Evolutionary conservation across 257 asterid genomes (phyloP).

Genomic region (Striga asiatica): DNA sequence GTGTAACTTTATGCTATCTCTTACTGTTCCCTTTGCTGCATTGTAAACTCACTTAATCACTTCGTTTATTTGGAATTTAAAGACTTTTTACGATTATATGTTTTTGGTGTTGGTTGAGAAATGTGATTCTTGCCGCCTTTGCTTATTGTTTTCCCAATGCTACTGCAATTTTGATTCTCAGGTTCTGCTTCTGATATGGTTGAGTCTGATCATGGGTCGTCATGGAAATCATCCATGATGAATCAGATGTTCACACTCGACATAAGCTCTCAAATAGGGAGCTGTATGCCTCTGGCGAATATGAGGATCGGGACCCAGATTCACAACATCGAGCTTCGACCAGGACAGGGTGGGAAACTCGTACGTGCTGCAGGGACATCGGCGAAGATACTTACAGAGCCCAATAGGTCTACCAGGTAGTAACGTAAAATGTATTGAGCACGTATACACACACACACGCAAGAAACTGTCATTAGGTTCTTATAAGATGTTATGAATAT

Average conservation of each 20-base stretch:
- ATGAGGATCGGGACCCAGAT: conserved; percentile 65
- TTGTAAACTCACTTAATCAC: no score
- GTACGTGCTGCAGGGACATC: conserved; percentile 67
- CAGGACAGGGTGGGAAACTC: conserved; percentile 73
- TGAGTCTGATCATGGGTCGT: conserved; percentile 16
- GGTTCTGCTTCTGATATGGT: conserved; percentile 20
- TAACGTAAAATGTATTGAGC: not conserved
- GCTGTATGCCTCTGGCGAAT: conserved; percentile 48
- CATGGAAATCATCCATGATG: conserved; percentile 31
- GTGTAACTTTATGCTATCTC: no score
- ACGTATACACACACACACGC: not conserved
- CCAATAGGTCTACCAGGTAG: conserved; percentile 45
- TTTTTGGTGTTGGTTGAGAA: not conserved
- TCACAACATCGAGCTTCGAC: conserved; percentile 88
- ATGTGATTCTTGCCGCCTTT: not conserved
- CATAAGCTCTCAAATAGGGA: conserved; percentile 46
- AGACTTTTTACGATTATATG: not conserved
- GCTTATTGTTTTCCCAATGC: not conserved
- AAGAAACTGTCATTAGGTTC: not conserved
- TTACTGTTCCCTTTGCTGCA: no score
- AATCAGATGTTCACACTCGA: conserved; percentile 42
- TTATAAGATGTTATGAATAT: not conserved
- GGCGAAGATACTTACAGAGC: conserved; percentile 70
- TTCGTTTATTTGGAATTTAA: no score
- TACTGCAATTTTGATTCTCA: conserved; percentile 4